Evolutionary conservation across 164 flowering plant genomes (phyloP).

Genomic region (Nelumbo lutea): DNA sequence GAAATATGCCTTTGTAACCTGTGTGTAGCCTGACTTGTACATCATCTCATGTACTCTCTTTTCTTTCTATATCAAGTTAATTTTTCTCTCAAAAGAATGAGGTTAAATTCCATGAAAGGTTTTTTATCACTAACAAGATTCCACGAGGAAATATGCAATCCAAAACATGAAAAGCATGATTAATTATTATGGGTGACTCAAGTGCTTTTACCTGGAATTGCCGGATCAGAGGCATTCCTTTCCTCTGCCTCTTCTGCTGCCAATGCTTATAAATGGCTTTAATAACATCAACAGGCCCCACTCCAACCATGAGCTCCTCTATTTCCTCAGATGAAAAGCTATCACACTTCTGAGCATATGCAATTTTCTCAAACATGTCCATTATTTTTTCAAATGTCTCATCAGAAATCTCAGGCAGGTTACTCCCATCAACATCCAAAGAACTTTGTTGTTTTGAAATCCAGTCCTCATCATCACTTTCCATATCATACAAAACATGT

Average conservation of each 20-base stretch:
- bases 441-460: constrained; percentile 27
- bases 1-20: too few relatives aligned
- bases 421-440: constrained; percentile 16
- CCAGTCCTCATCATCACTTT: constrained; percentile 92
- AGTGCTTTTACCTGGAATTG: constrained; percentile 74
- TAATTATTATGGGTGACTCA: background rate
- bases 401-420: constrained; percentile 40
- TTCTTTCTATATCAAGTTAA: too few relatives aligned
- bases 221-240: constrained; percentile 82
- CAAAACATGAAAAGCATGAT: background rate
- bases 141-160: background rate
- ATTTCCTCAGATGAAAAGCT: constrained; percentile 65
- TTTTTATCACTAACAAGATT: too few relatives aligned
- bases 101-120: too few relatives aligned
- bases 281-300: constrained; percentile 44
- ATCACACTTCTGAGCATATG: constrained; percentile 56
- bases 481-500: constrained; percentile 89
- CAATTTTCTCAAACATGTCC: constrained; percentile 84
- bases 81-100: too few relatives aligned
- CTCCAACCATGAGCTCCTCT: constrained; percentile 47
- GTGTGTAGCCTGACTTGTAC: too few relatives aligned
- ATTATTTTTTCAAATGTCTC: constrained; percentile 78
- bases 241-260: constrained; percentile 65
- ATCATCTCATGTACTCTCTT: too few relatives aligned
- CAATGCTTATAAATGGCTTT: constrained; percentile 63